Evolutionary conservation across 805 yeast species (phyloP).

Genomic region (Candida vartiovaarae): DNA sequence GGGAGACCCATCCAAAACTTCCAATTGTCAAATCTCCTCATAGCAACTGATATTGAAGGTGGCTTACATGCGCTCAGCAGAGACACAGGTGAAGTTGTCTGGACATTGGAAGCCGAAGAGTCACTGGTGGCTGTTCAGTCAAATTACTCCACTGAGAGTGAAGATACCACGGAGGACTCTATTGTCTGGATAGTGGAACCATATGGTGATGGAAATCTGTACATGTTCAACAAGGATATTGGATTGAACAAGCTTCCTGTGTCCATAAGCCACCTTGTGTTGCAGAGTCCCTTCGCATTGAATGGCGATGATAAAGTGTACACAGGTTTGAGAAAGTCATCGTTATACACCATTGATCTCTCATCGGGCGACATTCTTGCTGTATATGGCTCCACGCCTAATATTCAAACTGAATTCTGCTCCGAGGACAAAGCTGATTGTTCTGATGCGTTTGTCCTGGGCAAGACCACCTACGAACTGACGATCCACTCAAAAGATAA

Average conservation of each 20-base stretch:
- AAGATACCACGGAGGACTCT: slow-evolving; percentile 21
- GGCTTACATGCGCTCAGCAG: slow-evolving; percentile 76
- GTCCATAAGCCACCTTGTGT: slow-evolving; percentile 66
- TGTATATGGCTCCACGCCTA: slow-evolving; percentile 48
- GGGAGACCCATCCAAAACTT: slow-evolving; percentile 52
- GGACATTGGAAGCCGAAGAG: slow-evolving; percentile 66
- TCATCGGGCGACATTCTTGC: slow-evolving; percentile 66
- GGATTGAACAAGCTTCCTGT: slow-evolving; percentile 83
- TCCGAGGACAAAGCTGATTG: slow-evolving; percentile 14
- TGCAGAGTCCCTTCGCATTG: slow-evolving; percentile 80
- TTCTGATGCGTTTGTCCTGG: slow-evolving; percentile 45
- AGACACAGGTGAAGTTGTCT: slow-evolving; percentile 61
- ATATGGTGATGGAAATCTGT: slow-evolving; percentile 72
- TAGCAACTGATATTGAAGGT: slow-evolving; percentile 83
- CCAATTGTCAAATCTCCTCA: slow-evolving; percentile 60
- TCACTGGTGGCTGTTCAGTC: slow-evolving; percentile 46
- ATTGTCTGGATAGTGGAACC: slow-evolving; percentile 89
- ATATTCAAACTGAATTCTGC: slow-evolving; percentile 2
- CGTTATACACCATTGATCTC: slow-evolving; percentile 67
- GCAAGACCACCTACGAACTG: slow-evolving; percentile 66
- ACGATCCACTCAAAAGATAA: slow-evolving; percentile 69
- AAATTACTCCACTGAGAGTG: slow-evolving; percentile 10
- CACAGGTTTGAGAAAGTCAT: slow-evolving; percentile 76
- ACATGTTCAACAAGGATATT: slow-evolving; percentile 62
- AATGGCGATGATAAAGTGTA: slow-evolving; percentile 69